Conservation (phyloP, 345 rosid species). For the Camelina laxa region DNA sequence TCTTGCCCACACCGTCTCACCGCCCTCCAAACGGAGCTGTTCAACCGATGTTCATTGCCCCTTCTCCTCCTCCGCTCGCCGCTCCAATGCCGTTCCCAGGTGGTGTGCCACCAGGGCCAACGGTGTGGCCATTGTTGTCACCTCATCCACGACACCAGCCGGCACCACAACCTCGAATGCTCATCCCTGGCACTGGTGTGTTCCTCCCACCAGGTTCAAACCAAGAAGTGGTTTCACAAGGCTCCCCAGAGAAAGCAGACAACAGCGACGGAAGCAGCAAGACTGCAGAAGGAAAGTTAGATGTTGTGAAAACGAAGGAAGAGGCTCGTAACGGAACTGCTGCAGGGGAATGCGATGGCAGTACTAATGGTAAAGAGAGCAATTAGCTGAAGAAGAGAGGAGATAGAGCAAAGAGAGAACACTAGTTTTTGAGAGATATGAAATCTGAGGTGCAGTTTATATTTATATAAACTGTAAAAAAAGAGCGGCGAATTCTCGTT, state of each 20-base stretch:
- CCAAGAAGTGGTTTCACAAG: conserved; percentile 50
- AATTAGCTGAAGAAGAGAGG: conserved; percentile 31
- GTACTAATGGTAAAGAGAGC: conserved; percentile 19
- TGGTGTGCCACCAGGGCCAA: conserved; percentile 62
- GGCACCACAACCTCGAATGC: conserved; percentile 63
- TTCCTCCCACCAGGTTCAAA: conserved; percentile 77
- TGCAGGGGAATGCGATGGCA: conserved; percentile 25
- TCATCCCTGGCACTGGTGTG: conserved; percentile 90
- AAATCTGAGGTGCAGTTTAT: conserved; percentile 39
- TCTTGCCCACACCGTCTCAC: conserved; percentile 58
- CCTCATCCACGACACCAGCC: conserved; percentile 68
- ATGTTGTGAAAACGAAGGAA: conserved; percentile 3
- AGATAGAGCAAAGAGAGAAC: conserved; percentile 23
- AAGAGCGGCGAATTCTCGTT: conserved; percentile 30
- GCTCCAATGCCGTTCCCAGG: conserved; percentile 67
- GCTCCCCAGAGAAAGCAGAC: conserved; percentile 29
- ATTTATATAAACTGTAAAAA: conserved; percentile 23
- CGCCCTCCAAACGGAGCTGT: conserved; percentile 53
- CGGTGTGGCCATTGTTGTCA: conserved; percentile 73
- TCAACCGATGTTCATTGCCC: conserved; percentile 55
- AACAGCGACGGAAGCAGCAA: conserved; percentile 27
- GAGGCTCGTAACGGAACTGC: conserved; percentile 18
- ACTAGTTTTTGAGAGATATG: conserved; percentile 19
- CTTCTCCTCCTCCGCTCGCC: conserved; percentile 61
- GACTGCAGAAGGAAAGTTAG: conserved; percentile 33